Evolutionary conservation across 2,329 filamentous ascomycete species (phyloP), one percentile per base, ranked within the genome.

Genomic region (Colletotrichum nymphaeae): DNA sequence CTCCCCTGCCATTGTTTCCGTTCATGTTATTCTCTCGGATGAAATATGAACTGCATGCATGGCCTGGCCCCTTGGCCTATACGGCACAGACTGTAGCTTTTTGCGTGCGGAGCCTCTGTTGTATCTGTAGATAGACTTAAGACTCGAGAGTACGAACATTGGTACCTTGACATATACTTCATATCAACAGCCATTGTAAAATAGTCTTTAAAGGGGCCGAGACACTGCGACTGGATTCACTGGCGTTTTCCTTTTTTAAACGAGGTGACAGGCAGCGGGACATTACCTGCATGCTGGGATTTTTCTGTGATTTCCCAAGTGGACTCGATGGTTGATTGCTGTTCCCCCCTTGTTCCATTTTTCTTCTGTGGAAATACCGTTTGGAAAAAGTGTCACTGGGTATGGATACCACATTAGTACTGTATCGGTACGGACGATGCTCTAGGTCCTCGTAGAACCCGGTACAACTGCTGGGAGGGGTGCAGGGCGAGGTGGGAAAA

Each of bases 391-490:
- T n/a, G 19, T 49, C 14, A 42, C 14, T 42, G 19, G 42, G 42
- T 49, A 49, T 19, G 19, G 16, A 49, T 11, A 49, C 42, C 19
- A 22, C 7, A 5, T 28, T 28, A 28, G 26, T 49, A 22, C 42
- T n/a, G 42, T 49, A 49, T 22, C 63, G 30, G 57, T 26, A 49
- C 46, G 26, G 42, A 37, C 58, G 28, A 22, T 24, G 66, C 66
- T 63, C 69, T 32, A 63, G 64, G 65, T 63, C 65, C 52, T 72
- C 52, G 64, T 68, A 59, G 69, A 72, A 63, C 30, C 69, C 69
- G 64, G 68, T 52, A 26, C 52, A 32, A 35, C 35, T 72, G 69
- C 32, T 49, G 37, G 63, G 53, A 56, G n/a, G 26, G 53, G 26
- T 12, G 26, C 37, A 24, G 22, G 19, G 28, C 59, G 26, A 62